Percentiles rank a stretch among this genome's conserved stretches.
Conservation (phyloP, 305 asterid species). For the Lippia alba region DNA sequence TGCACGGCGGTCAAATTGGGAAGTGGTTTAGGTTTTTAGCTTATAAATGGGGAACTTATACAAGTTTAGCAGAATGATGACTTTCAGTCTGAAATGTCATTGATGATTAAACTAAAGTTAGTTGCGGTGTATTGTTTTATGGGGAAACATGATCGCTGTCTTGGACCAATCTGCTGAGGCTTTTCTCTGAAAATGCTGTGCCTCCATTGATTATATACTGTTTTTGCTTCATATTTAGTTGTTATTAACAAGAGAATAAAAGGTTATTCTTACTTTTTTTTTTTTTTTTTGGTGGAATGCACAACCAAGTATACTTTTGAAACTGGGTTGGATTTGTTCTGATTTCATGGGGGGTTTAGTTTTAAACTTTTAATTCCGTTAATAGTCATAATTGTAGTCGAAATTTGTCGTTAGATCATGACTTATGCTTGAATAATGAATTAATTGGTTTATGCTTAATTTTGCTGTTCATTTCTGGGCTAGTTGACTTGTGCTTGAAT, state of each 20-base stretch:
- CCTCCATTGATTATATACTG: background rate
- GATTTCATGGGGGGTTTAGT: slow-evolving; percentile 1
- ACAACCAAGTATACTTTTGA: background rate
- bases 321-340: slow-evolving; percentile 10
- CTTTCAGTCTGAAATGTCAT: background rate
- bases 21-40: background rate
- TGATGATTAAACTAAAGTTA: too few species aligned
- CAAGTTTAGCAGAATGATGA: background rate
- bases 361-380: slow-evolving; percentile 3
- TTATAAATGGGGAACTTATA: background rate
- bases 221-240: background rate
- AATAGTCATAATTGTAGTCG: slow-evolving; percentile 12
- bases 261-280: slow-evolving; percentile 1
- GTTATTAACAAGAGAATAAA: slow-evolving; percentile 1
- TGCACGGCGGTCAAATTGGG: background rate
- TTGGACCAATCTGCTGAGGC: background rate
- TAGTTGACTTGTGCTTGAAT: background rate
- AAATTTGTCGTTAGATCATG: background rate
- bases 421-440: too few species aligned
- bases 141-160: background rate
- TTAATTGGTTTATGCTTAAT: too few species aligned
- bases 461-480: too few species aligned
- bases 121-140: background rate
- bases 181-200: slow-evolving; percentile 11
- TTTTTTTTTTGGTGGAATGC: slow-evolving; percentile 8